Evolutionary conservation across 2,329 filamentous ascomycete genomes (phyloP), one percentile per base, ranked within the genome.

Genomic region (Fusarium napiforme): DNA sequence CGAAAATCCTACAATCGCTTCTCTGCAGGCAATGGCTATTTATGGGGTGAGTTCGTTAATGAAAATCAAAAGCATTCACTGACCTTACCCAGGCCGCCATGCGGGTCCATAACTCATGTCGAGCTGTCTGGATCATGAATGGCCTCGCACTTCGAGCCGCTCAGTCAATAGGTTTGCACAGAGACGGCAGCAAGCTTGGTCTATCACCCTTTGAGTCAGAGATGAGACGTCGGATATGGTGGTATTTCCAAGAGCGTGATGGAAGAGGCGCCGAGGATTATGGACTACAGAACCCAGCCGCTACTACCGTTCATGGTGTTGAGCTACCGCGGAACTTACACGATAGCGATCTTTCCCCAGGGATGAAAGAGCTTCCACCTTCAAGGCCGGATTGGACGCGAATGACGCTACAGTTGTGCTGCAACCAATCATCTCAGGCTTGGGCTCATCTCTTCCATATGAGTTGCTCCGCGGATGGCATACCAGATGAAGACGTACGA

Each of bases 291-390:
- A 75, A 69, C 12, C 67, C 76, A 1, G 30, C 55, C 5, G 40
- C 59, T 11, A 45, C 28, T 19, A 36, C 67, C 7, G 26, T 70
- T 10, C 62, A 28, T 15, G 85, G 88, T 37, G 87, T 87, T 1
- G 84, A 86, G 45, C 82, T 88, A 78, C 88, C 89, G 3, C 81
- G 87, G 7, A 91, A 91, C 63, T 79, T 90, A 46, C 86, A 90
- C 60, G 89, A 91, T 69, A 77, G 74, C 19, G 87, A 89, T 46
- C 78, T 91, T 3, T 78, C 80, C 8, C 87, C 87, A 0, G 81
- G 82, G 9, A 87, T 87, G 84, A 81, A 78, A 14, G 82, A 84
- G 0, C 83, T 86, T 4, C 87, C 87, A 0, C 73, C 82, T 1
- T 83, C 87, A 18, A 83, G 86, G 5, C 73, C 79, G 5, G 86